Base-by-base conservation (phyloP, 2,329 filamentous ascomycete species). In the Trichoderma koningiopsis region DNA sequence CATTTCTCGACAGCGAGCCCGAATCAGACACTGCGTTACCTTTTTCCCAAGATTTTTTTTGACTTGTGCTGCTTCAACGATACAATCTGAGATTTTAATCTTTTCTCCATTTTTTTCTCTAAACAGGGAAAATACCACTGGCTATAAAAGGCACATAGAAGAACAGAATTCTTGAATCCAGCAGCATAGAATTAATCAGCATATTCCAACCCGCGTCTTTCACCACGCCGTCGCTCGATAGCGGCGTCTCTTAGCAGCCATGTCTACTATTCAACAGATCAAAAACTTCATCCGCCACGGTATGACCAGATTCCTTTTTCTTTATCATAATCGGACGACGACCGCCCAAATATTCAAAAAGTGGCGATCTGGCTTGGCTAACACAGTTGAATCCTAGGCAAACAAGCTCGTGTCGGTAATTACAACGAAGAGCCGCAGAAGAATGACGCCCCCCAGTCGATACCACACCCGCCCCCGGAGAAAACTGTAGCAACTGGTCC, bases 261-360 rank as follows among this genome's bases (percentile, higher is more conserved):
- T 89, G 87, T 89, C 87, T 76, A 89, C 88, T 74, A 97, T 97
- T 83, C 95, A 97, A 84, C 96, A 96, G 79, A 88, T 97, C 76
- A 97, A 98, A 83, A 97, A 97, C 82, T 96, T 98, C 82, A 96
- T 98, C 82, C 92, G 95, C 74, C 95, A 97, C 85, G 95, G 88
- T 89, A 83, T 68, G 84, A 76, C 58, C 6, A 47, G 68, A 13
- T 56, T 49, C 27, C 40, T 52, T 57, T 58, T 27, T 35, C 43
- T 19, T 11, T n/a, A 8, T 47, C 37, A 52, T 43, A 8, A 60
- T 37, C 16, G 14, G 29, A 27, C 31, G 37, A n/a, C 59, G 24
- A 35, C 19, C 52, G 52, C 10, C 37, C 6, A 14, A 29, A 6
- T 11, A 24, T 40, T 59, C 31, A 6, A 24, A 61, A 52, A 58